phyloP scores from a whole-genome alignment of 495 filamentous ascomycete species.

The Aspergillus ellipticus region DNA sequence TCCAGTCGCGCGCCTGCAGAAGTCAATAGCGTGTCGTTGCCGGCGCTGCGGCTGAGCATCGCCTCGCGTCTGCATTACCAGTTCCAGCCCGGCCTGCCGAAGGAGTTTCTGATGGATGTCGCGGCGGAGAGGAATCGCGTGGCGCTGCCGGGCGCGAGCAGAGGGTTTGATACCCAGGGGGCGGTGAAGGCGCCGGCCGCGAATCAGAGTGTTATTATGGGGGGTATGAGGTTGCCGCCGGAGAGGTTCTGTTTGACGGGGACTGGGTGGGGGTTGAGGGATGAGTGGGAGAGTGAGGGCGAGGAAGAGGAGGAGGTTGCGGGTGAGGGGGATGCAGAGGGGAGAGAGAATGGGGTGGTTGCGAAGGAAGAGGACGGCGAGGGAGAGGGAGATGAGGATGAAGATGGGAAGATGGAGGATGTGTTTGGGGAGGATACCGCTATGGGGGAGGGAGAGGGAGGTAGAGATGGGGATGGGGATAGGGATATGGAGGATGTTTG shows the following conservation, averaged over 20 bases:
- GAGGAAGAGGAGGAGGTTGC: conserved; percentile 50
- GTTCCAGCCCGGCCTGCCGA: conserved; percentile 63
- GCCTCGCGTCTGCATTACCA: conserved; percentile 61
- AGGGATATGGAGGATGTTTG: conserved; percentile 50
- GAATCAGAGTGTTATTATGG: conserved; percentile 40
- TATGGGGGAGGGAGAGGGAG: conserved; percentile 43
- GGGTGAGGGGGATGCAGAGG: conserved; percentile 23
- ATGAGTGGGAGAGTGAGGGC: conserved; percentile 67
- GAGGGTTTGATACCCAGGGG: conserved; percentile 52
- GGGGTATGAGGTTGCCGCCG: conserved; percentile 78
- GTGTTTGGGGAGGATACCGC: conserved; percentile 49
- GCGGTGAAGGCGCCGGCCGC: conserved; percentile 17
- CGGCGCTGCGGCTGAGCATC: conserved; percentile 61
- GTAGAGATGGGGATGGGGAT: conserved; percentile 34
- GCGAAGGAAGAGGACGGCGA: conserved; percentile 38
- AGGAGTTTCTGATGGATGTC: conserved; percentile 82
- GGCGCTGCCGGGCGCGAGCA: conserved; percentile 69
- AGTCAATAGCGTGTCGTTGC: conserved; percentile 47
- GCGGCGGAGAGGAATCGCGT: conserved; percentile 79
- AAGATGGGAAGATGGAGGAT: conserved; percentile 61
- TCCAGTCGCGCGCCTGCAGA: conserved; percentile 29
- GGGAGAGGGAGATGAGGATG: conserved; percentile 43
- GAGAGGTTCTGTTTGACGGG: conserved; percentile 92
- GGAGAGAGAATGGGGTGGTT: conserved; percentile 17
- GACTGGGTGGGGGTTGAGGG: conserved; percentile 74